Conservation (phyloP, 768 basidiomycete genomes). For the Boletus tylopilopsis region DNA sequence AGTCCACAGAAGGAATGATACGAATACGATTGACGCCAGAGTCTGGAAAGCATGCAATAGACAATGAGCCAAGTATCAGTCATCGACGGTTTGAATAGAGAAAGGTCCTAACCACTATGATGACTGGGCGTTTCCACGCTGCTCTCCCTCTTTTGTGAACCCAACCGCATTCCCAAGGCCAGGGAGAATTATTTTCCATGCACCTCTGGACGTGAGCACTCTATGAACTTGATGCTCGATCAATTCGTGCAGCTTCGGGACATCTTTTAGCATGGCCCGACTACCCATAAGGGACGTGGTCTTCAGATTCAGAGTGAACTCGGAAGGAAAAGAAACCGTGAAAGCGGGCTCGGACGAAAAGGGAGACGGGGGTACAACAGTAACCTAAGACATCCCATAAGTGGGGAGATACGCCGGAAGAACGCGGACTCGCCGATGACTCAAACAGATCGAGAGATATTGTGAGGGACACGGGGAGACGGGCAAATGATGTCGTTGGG, state of each 20-base stretch:
- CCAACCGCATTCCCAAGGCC: constrained; percentile 44
- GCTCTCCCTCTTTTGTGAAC: constrained; percentile 28
- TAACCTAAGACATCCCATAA: constrained; percentile 42
- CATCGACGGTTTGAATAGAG: neutral
- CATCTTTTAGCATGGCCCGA: constrained; percentile 94
- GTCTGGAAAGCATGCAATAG: constrained; percentile 4
- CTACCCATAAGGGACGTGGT: constrained; percentile 93
- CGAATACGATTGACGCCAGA: constrained; percentile 1
- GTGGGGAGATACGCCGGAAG: neutral
- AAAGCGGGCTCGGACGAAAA: constrained; percentile 54
- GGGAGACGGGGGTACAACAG: constrained; percentile 57
- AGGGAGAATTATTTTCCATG: constrained; percentile 67
- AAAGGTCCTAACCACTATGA: neutral
- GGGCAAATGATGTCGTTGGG: constrained; percentile 77
- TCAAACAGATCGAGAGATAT: constrained; percentile 74
- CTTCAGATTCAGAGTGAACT: constrained; percentile 82
- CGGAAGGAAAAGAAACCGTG: constrained; percentile 72
- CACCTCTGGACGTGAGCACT: constrained; percentile 53
- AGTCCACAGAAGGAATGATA: neutral
- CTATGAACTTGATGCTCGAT: constrained; percentile 81
- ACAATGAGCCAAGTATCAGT: neutral
- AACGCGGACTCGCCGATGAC: constrained; percentile 47
- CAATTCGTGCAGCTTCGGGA: constrained; percentile 95
- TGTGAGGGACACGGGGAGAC: constrained; percentile 76
- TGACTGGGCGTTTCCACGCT: neutral